Base-by-base conservation (phyloP, 2,329 filamentous ascomycete genomes). In the Fusarium xyrophilum region DNA sequence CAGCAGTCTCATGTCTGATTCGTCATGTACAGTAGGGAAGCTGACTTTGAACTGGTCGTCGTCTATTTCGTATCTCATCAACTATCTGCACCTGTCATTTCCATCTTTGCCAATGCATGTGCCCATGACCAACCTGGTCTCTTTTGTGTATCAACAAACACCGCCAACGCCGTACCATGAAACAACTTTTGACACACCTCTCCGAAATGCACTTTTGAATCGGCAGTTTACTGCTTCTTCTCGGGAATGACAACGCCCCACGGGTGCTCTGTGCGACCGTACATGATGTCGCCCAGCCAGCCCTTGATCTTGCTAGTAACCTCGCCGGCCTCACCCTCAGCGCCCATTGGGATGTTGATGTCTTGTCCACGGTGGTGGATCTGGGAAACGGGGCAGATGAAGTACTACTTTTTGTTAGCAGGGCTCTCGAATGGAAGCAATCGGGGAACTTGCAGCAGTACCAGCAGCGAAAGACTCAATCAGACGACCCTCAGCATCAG, bases 401-500 rank as follows among this genome's bases (percentile, higher is more conserved):
- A 93, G 83, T 84, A 93, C 88, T 91, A 35, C 1, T 13, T 1
- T 1, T 54, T 15, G 63, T 77, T 48, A 78, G 73, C 28, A 44
- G 2, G 14, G 10, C 36, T 23, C 14, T 42, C 9, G 11, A 11
- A 4, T 1, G 2, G 4, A 8, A 14, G 33, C 5, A 44, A 25
- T n/a, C n/a, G 32, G 25, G 10, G 53, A 69, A 86, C 89, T 83
- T 83, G 91, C 89, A 59, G 94, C 94, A 66, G 94, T 97, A 21
- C 95, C 94, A 35, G 91, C 89, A 11, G 91, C 92, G 76, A 97
- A 97, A 3, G 92, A 87, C 81, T 97, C 94, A 13, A 97, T 78
- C 43, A 97, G 79, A 5, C 93, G 84, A 5, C 92, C 93, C 75
- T 97, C 92, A 43, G 85, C 81, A 28, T 88, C 82, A 3, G 93